Percentiles rank a stretch among this genome's conserved stretches.
These are phyloP conservation scores for Scutellaria baicalensis DNA, from an alignment of 257 asterid species.

Conservation along the genomic window DNA sequence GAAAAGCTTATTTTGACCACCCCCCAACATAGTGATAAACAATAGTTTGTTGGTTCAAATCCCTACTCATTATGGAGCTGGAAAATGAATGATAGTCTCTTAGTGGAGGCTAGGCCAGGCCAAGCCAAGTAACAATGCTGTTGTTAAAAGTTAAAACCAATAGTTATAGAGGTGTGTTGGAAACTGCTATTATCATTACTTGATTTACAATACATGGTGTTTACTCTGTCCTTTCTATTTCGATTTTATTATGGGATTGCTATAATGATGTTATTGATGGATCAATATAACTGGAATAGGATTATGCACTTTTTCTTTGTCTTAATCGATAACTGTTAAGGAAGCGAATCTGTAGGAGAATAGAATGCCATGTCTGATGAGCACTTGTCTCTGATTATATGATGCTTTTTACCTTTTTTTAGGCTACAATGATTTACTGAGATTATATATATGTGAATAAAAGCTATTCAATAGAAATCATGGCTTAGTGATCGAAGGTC, in stretches of 20 bases:
- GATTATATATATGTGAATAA: not conserved
- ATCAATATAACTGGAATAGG: not conserved
- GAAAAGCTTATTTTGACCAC: not conserved
- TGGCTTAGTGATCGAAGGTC: too few species aligned
- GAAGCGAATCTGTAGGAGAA: not conserved
- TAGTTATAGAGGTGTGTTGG: not conserved
- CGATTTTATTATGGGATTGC: not conserved
- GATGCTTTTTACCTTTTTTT: not conserved
- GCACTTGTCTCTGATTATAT: not conserved
- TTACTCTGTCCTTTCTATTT: not conserved
- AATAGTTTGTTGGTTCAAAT: too few species aligned
- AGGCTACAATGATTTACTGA: not conserved
- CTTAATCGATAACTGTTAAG: not conserved
- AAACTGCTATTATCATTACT: not conserved
- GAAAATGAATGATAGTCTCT: too few species aligned
- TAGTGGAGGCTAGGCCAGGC: too few species aligned
- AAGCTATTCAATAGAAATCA: too few species aligned
- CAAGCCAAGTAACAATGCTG: too few species aligned
- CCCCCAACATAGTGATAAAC: too few species aligned
- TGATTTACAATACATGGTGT: not conserved
- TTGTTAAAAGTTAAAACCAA: not conserved
- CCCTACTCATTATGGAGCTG: too few species aligned
- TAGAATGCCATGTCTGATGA: too few species aligned
- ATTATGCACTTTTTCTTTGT: not conserved
- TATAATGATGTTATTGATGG: not conserved